Base-by-base conservation (phyloP, 1,139 yeast genomes). In the Casaregolazyma lundiana region DNA sequence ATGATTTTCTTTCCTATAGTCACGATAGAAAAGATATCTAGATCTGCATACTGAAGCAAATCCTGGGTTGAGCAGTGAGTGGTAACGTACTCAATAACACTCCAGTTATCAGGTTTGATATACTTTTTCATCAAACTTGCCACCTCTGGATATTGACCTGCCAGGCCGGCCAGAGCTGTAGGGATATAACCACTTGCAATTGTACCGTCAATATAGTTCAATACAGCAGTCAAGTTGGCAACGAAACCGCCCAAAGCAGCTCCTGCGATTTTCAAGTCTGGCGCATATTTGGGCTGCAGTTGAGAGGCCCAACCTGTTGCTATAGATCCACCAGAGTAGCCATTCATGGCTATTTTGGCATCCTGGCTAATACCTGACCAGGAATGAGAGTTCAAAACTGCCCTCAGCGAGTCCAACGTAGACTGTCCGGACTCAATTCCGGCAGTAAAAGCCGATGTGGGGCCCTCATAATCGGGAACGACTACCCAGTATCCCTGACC, bases 281-380 rank as follows among this genome's bases (percentile, higher is more conserved):
- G 61, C 0, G 64, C 64, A 35, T 61, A 61, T 11, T 46, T 17
- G 6, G 49, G 52, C 41, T 53, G 60, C 38, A 56, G 43, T 49
- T 59, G 57, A 5, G 58, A 50, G 20, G 62, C 61, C 60, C 63
- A 59, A 6, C 56, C 65, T 13, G 62, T 46, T n/a, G 64, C 63
- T 32, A 58, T 45, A 3, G 61, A 54, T 8, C 64, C 64, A 2
- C 65, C 65, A 21, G 64, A 60, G 51, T 61, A 61, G 11, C 65
- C 65, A 55, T 54, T 50, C 43, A 54, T 20, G 18, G 51, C 52
- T 19, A 49, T 45, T 16, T 35, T 38, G 17, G 56, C 48, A 34
- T 50, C 39, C 6, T 37, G 7, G 21, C 32, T 18, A 18, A 55
- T 37, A 2, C 55, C 57, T 6, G 53, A 46, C 19, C 49, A 29